Conservation (phyloP, 768 basidiomycete species). For the Suillus clintonianus region DNA sequence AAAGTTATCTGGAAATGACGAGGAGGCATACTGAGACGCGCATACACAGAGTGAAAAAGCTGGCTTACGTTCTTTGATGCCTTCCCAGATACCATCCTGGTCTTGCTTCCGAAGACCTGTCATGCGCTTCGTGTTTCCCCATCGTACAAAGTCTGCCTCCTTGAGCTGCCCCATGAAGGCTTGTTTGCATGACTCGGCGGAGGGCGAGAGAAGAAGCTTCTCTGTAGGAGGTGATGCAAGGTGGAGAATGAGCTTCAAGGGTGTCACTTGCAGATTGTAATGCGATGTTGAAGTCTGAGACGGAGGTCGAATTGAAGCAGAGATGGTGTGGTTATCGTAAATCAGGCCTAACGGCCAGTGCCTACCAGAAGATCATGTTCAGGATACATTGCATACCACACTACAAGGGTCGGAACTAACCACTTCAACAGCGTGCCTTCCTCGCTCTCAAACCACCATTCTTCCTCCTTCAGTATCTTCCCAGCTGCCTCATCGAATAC, state of each 20-base stretch:
- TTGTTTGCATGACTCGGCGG: constrained; percentile 85
- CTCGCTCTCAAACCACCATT: constrained; percentile 98
- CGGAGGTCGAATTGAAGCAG: constrained; percentile 50
- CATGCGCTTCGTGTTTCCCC: constrained; percentile 95
- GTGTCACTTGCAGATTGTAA: constrained; percentile 43
- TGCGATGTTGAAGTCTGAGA: constrained; percentile 42
- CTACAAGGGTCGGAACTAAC: constrained; percentile 46
- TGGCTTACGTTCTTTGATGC: constrained; percentile 86
- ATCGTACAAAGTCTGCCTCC: constrained; percentile 95
- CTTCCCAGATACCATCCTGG: constrained; percentile 97
- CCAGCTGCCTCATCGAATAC: constrained; percentile 87
- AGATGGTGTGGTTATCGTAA: constrained; percentile 81
- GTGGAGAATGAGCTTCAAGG: constrained; percentile 82
- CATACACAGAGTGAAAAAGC: constrained; percentile 2
- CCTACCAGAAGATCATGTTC: constrained; percentile 48
- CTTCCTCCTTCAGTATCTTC: constrained; percentile 77
- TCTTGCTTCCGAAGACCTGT: constrained; percentile 88
- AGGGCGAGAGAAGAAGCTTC: constrained; percentile 79
- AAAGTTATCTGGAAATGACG: constrained; percentile 73
- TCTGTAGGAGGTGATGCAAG: constrained; percentile 86
- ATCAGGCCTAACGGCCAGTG: constrained; percentile 97
- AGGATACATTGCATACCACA: background rate
- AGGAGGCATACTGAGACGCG: background rate
- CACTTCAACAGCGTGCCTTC: constrained; percentile 84
- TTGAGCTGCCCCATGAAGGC: constrained; percentile 95